Percentiles rank a stretch among this genome's conserved stretches.
phyloP scores from a whole-genome alignment of 768 basidiomycete species.

The Filobasidium floriforme region DNA sequence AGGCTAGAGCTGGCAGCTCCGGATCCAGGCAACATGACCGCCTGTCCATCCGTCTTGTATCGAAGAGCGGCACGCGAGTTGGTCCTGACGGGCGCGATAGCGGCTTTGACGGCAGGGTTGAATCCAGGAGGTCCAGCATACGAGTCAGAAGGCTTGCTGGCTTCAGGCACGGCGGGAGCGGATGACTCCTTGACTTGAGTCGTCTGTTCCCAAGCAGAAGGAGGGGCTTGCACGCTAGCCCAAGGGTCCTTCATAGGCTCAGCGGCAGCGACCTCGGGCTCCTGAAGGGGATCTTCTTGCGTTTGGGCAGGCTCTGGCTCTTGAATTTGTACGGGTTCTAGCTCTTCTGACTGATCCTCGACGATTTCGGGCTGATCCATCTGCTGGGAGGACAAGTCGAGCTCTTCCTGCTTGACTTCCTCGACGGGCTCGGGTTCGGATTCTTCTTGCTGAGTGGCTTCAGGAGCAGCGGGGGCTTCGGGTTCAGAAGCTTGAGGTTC shows the following conservation, averaged over 20 bases:
- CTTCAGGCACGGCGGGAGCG: constrained; percentile 6
- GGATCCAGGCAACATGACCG: constrained; percentile 43
- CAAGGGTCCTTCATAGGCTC: constrained; percentile 30
- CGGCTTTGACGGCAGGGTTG: constrained; percentile 32
- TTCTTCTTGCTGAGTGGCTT: constrained; percentile 23
- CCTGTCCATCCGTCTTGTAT: constrained; percentile 43
- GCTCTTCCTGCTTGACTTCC: constrained; percentile 19
- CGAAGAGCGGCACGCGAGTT: constrained; percentile 38
- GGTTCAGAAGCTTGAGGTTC: constrained; percentile 27
- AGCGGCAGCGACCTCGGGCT: constrained; percentile 26
- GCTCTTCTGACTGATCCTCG: constrained; percentile 9
- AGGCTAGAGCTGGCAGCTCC: constrained; percentile 30
- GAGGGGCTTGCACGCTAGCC: constrained; percentile 12
- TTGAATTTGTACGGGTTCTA: constrained; percentile 14
- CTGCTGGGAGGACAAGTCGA: constrained; percentile 19
- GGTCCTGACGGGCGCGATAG: constrained; percentile 33
- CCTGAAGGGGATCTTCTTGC: constrained; percentile 23
- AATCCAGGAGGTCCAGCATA: constrained; percentile 45
- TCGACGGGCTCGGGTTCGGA: constrained; percentile 24
- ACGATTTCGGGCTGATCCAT: constrained; percentile 22
- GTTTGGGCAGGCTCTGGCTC: constrained; percentile 27
- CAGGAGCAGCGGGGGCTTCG: constrained; percentile 12
- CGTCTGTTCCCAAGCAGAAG: constrained; percentile 11
- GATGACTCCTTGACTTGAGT: constrained; percentile 9
- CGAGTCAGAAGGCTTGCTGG: constrained; percentile 18